A percentile compares a stretch with the other conserved stretches of the same genome.
Conservation (phyloP, 352 stramenopile genomes). For the Phytophthora melonis region DNA sequence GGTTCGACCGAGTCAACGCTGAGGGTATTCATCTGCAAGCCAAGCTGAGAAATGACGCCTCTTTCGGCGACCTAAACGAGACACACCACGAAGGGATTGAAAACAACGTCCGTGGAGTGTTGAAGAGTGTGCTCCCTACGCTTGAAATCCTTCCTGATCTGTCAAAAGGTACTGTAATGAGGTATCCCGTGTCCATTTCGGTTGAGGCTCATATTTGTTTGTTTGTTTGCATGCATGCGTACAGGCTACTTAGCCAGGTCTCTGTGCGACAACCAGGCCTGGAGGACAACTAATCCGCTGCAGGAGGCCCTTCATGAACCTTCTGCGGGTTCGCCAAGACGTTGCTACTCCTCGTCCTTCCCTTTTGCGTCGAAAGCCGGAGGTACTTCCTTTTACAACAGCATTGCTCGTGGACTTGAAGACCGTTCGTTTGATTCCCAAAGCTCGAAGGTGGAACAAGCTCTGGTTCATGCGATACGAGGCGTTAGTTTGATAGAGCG, state of each 20-base stretch:
- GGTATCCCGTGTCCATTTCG: background rate
- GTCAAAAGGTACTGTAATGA: constrained; percentile 23
- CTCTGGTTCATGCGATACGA: background rate
- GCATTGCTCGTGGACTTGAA: background rate
- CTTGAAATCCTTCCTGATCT: constrained; percentile 29
- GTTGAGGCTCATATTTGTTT: background rate
- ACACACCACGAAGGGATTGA: constrained; percentile 42
- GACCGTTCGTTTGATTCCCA: constrained; percentile 1
- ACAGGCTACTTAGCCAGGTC: constrained; percentile 56
- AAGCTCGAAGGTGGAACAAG: constrained; percentile 17
- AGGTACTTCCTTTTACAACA: constrained; percentile 21
- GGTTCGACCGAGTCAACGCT: constrained; percentile 30
- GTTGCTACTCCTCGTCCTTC: constrained; percentile 56
- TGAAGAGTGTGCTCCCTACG: constrained; percentile 35
- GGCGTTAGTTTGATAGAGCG: background rate
- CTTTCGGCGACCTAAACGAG: constrained; percentile 22
- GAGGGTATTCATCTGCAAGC: constrained; percentile 56
- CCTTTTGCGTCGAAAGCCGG: constrained; percentile 20
- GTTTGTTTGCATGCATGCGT: background rate
- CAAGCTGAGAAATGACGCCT: constrained; percentile 15
- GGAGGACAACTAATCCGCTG: constrained; percentile 33
- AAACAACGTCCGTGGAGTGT: constrained; percentile 38
- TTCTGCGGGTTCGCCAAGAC: background rate
- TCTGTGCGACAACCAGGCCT: constrained; percentile 42
- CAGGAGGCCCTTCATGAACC: constrained; percentile 8